Percentiles rank a stretch among this genome's conserved stretches.
Conservation (phyloP, 441 rosid genomes). For the Francoa sonchifolia region DNA sequence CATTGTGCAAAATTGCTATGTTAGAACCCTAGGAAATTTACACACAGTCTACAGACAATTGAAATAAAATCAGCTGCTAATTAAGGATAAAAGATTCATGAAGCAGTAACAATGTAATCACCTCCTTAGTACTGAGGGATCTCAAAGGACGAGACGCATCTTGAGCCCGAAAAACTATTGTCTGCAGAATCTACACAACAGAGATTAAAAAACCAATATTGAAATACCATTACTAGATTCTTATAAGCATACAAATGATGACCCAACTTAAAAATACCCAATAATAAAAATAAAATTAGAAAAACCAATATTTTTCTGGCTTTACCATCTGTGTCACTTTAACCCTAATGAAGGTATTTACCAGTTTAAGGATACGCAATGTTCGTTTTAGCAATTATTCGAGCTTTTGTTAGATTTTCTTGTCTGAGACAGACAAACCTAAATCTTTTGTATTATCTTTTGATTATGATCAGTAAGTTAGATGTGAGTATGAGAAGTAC, state of each 20-base stretch:
- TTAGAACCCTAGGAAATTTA: no score
- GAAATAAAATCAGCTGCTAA: no score
- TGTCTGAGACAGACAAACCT: no score
- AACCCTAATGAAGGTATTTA: no score
- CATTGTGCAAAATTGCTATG: no score
- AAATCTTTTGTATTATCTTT: background rate
- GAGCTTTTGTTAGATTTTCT: no score
- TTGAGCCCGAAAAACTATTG: conserved; percentile 65
- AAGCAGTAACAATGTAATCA: conserved; percentile 16
- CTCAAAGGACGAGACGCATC: conserved; percentile 50
- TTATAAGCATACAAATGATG: no score
- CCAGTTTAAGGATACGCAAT: no score
- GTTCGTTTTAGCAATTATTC: no score
- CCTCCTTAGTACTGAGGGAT: conserved; percentile 95
- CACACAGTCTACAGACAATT: no score
- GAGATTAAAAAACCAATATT: conserved; percentile 1
- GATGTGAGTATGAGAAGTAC: no score
- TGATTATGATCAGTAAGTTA: background rate
- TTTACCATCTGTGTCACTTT: background rate
- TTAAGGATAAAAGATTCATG: background rate
- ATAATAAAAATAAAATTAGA: background rate
- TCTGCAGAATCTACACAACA: conserved; percentile 72
- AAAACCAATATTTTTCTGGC: background rate
- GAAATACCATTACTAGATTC: background rate
- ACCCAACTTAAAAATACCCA: no score